Evolutionary conservation across 208 protist species (phyloP).

Genomic region (Endotrypanum monterogeii): DNA sequence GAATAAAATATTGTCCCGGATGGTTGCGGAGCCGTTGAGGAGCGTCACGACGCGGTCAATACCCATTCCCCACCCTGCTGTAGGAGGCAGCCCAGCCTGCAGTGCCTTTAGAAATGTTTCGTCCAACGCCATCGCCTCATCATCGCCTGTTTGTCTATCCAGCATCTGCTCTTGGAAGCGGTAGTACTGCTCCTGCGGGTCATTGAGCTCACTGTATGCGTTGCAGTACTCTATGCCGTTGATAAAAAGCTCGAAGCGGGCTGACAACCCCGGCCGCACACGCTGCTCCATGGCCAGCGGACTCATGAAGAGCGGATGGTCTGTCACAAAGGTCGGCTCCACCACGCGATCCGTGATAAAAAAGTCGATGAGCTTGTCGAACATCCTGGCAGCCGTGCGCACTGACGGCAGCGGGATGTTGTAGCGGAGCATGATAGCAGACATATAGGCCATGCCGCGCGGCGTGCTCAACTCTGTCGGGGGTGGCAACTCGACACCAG

Average conservation of each 20-base stretch:
- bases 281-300: conserved; percentile 91
- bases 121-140: conserved; percentile 93
- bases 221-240: conserved; percentile 95
- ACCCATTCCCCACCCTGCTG: conserved; percentile 96
- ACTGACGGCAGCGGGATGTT: conserved; percentile 81
- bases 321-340: conserved; percentile 95
- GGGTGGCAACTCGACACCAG: conserved; percentile 73
- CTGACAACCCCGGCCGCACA: conserved; percentile 74
- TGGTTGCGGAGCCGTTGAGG: conserved; percentile 81
- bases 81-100: conserved; percentile 94
- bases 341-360: conserved; percentile 92
- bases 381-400: conserved; percentile 90
- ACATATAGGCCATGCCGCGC: conserved; percentile 77
- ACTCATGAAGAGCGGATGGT: conserved; percentile 95
- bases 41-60: conserved; percentile 96
- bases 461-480: conserved; percentile 80
- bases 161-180: conserved; percentile 94
- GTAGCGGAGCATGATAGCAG: conserved; percentile 83
- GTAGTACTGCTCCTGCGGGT: conserved; percentile 94
- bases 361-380: conserved; percentile 91
- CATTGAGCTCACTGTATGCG: conserved; percentile 97
- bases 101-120: conserved; percentile 94
- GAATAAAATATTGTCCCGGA: conserved; percentile 91
- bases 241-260: conserved; percentile 97
- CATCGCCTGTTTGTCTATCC: conserved; percentile 89